phyloP scores from a whole-genome alignment of 2,329 filamentous ascomycete genomes.

The Exophiala xenobiotica region DNA sequence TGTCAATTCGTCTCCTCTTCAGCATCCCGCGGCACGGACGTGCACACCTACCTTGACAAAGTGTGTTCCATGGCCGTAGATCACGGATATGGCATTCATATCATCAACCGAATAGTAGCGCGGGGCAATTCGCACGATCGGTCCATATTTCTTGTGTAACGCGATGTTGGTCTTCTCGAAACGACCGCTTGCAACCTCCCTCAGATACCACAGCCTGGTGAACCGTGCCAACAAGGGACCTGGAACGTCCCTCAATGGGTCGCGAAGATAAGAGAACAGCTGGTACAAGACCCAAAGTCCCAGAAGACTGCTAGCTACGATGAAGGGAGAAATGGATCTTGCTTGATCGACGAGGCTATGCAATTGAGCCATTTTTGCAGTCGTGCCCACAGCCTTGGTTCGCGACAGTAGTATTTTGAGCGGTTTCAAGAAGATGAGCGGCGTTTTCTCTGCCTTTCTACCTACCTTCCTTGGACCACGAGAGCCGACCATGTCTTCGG shows the following conservation, averaged over 20 bases:
- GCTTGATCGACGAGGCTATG: slow-evolving; percentile 6
- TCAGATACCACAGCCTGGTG: slow-evolving; percentile 47
- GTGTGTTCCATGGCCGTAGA: slow-evolving; percentile 80
- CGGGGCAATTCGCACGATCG: slow-evolving; percentile 69
- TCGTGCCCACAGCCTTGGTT: not conserved
- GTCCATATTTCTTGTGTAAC: slow-evolving; percentile 52
- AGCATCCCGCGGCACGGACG: no score
- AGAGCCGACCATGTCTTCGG: no score
- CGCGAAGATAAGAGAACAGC: slow-evolving; percentile 27
- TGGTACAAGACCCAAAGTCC: slow-evolving; percentile 20
- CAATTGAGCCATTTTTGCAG: slow-evolving; percentile 11
- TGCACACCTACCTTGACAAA: slow-evolving; percentile 65
- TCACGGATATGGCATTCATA: slow-evolving; percentile 68
- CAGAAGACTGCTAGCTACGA: slow-evolving; percentile 4
- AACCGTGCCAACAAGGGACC: slow-evolving; percentile 48
- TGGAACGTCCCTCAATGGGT: slow-evolving; percentile 42
- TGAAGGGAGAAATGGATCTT: not conserved
- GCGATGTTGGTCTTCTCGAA: slow-evolving; percentile 39
- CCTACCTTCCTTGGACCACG: no score
- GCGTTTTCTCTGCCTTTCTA: no score
- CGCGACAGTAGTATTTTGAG: not conserved
- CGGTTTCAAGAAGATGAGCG: not conserved
- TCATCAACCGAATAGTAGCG: slow-evolving; percentile 72
- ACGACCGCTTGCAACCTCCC: slow-evolving; percentile 36
- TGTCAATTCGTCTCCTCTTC: no score